Evolutionary conservation across 768 basidiomycete species (phyloP).

Genomic region (Suillus clintonianus): DNA sequence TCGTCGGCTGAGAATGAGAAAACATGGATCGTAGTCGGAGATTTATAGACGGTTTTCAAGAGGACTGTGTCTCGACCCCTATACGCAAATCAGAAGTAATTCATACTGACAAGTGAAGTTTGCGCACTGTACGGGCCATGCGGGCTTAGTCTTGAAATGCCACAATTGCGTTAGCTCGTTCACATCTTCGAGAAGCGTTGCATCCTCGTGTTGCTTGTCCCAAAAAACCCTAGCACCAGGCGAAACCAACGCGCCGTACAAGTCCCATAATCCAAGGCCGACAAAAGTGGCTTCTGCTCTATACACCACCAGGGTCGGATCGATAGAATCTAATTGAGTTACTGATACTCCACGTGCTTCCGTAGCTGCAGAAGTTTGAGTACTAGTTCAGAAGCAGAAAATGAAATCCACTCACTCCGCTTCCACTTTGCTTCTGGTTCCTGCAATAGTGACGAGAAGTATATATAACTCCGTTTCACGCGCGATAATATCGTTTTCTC

Average conservation of each 20-base stretch:
- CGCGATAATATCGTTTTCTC: constrained; percentile 85
- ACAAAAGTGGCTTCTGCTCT: constrained; percentile 97
- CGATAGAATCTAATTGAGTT: constrained; percentile 94
- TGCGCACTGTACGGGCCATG: constrained; percentile 91
- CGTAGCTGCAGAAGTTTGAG: constrained; percentile 50
- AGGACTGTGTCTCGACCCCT: constrained; percentile 91
- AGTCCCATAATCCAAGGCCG: constrained; percentile 93
- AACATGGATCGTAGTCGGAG: constrained; percentile 90
- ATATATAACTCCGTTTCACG: constrained; percentile 93
- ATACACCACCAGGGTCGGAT: constrained; percentile 94
- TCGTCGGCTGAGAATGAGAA: constrained; percentile 96
- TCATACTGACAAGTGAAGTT: constrained; percentile 7
- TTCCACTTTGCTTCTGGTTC: constrained; percentile 99
- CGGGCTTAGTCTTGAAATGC: constrained; percentile 88
- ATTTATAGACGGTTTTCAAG: constrained; percentile 96
- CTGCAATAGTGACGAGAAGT: constrained; percentile 94
- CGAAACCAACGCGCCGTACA: constrained; percentile 84
- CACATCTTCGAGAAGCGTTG: constrained; percentile 82
- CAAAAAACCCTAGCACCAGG: constrained; percentile 81
- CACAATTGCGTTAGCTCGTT: constrained; percentile 90
- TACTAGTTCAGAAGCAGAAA: constrained; percentile 4
- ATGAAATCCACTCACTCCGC: constrained; percentile 57
- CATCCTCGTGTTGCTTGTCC: constrained; percentile 92
- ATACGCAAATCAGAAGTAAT: constrained; percentile 5
- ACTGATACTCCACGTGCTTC: constrained; percentile 91